A percentile compares a stretch with the other conserved stretches of the same genome.
These are phyloP conservation scores for Ogataea nakhonphanomensis DNA, from an alignment of 805 yeast species.

Conservation along the genomic window DNA sequence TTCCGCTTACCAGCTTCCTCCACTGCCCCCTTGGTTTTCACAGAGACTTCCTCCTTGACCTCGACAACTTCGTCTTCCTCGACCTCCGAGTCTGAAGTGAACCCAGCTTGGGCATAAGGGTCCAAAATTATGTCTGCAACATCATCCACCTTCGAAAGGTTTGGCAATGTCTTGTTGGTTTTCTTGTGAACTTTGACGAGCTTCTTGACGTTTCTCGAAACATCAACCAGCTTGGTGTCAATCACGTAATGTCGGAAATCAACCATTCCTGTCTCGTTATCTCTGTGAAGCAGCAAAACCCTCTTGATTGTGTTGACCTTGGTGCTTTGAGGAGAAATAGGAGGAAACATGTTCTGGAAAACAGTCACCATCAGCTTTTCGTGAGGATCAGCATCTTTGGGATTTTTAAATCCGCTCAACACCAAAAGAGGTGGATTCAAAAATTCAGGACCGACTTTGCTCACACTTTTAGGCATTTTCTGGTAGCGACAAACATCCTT, in stretches of 20 bases:
- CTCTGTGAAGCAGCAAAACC: constrained; percentile 78
- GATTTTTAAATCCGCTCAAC: constrained; percentile 82
- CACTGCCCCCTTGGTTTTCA: constrained; percentile 11
- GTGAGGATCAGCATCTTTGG: constrained; percentile 57
- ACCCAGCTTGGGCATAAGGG: constrained; percentile 70
- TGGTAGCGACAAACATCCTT: constrained; percentile 73
- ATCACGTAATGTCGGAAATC: constrained; percentile 89
- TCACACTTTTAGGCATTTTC: constrained; percentile 74
- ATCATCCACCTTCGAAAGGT: constrained; percentile 62
- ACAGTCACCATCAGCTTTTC: constrained; percentile 84
- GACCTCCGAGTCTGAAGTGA: constrained; percentile 88
- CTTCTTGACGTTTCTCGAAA: constrained; percentile 67
- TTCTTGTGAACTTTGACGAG: constrained; percentile 60
- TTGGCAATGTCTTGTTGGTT: constrained; percentile 64
- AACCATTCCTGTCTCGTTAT: constrained; percentile 64
- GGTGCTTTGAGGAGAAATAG: constrained; percentile 82
- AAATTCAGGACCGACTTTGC: constrained; percentile 60
- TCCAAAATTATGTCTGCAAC: constrained; percentile 82
- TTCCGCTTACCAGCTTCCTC: constrained; percentile 41
- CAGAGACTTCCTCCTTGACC: constrained; percentile 34
- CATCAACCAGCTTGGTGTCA: constrained; percentile 80
- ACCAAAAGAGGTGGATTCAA: constrained; percentile 85
- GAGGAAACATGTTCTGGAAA: constrained; percentile 94
- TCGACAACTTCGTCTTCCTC: constrained; percentile 87
- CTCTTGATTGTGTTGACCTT: constrained; percentile 73